Base-by-base conservation (phyloP, 768 basidiomycete genomes). In the Agaricus subrufescens region DNA sequence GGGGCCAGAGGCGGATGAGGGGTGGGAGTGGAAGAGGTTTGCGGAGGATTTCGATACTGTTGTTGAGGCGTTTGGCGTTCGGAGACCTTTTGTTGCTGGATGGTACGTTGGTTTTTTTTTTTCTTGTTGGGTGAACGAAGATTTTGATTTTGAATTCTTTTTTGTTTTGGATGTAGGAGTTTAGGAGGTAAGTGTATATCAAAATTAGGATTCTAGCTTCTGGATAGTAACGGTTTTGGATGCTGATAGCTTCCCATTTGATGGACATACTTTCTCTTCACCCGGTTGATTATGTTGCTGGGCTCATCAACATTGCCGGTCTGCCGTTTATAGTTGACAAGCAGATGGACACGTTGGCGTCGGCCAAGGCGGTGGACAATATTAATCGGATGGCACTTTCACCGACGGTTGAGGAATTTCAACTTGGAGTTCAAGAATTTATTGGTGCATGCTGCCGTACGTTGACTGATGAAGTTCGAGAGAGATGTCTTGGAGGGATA, bases 21-120 rank as follows among this genome's bases (percentile, higher is more conserved):
- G 57, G 3, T 66, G 70, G 59, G 61, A 60, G 23, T 69, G 66
- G 34, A 62, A 57, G 54, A 54, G 65, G 26, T 68, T 66, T 50
- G 72, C 69, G 25, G 67, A 67, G n/a, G 71, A 73, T 62, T 68
- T 73, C 55, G 60, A 60, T 25, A 63, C 69, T 14, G 66, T 72
- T 8, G 57, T 64, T 42, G 57, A 66, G n/a, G 69, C 61, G n/a
- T 71, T 71, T 53, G 44, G 51, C 4, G 61, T 73, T 23, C 58
- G 61, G 19, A 63, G 60, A 27, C 70, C 71, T 2, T 57, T 71
- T 46, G 57, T 73, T 12, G 63, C 61, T 38, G 70, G 70, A 49
- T 72, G 68, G 69, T 67, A 47, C 48, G 66, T 62, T 31, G 37
- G 60, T 56, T 30, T 40, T 38, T 38, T 23, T 40, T 19, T 26